phyloP scores from a whole-genome alignment of 2,329 filamentous ascomycete genomes.

The Lasiodiplodia citricola region DNA sequence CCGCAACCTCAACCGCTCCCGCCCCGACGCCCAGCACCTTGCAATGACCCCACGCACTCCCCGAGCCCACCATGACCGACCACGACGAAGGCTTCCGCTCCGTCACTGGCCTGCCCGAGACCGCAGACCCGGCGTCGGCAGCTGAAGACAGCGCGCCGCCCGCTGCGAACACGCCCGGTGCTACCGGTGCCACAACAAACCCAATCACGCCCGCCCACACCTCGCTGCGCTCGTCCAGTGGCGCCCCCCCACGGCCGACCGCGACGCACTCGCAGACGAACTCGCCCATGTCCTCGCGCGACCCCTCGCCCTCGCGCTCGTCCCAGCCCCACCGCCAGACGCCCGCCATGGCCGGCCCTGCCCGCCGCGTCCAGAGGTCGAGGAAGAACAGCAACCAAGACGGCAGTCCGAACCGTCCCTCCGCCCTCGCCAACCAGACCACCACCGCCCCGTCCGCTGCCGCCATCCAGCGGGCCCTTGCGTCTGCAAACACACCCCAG shows the following conservation, averaged over 20 bases:
- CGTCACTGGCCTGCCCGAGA: slow-evolving; percentile 43
- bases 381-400: slow-evolving; percentile 52
- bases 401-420: slow-evolving; percentile 47
- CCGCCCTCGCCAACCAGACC: slow-evolving; percentile 41
- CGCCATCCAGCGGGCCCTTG: slow-evolving; percentile 69
- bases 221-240: slow-evolving; percentile 29
- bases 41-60: slow-evolving; percentile 32
- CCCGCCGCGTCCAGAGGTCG: slow-evolving; percentile 39
- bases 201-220: slow-evolving; percentile 29
- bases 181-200: slow-evolving; percentile 29
- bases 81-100: slow-evolving; percentile 43
- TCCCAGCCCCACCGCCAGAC: slow-evolving; percentile 24
- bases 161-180: slow-evolving; percentile 10
- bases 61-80: slow-evolving; percentile 40
- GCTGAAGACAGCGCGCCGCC: slow-evolving; percentile 30
- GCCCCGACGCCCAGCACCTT: slow-evolving; percentile 15
- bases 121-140: slow-evolving; percentile 39
- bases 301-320: slow-evolving; percentile 50
- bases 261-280: slow-evolving; percentile 41
- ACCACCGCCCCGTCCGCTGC: slow-evolving; percentile 63
- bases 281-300: slow-evolving; percentile 54
- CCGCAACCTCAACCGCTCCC: slow-evolving; percentile 25
- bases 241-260: slow-evolving; percentile 27
- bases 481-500: slow-evolving; percentile 69
- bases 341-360: slow-evolving; percentile 24